Evolutionary conservation across 768 basidiomycete genomes (phyloP), one percentile per base, ranked within the genome.

Genomic region (Boletus fagicola): DNA sequence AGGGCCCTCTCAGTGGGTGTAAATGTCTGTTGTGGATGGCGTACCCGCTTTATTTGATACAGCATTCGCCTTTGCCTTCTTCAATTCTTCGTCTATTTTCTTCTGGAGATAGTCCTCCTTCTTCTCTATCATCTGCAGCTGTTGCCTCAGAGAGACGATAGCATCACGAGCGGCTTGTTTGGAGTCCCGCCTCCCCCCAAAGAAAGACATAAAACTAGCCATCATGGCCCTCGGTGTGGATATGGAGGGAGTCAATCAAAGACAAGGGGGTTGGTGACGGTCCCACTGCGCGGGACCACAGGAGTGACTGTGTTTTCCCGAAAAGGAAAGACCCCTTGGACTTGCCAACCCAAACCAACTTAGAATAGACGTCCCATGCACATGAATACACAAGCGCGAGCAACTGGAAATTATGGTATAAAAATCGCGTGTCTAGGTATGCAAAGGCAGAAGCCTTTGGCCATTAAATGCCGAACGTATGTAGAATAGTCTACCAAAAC

Each of bases 71-170:
- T 83, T 88, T 16, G 97, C 97, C 77, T 92, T 96, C 81, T 86
- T 87, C 66, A 85, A 63, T 68, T 98, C 96, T 62, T 97, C 94
- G 52, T 96, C 94, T 62, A 97, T 91, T 85, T 95, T 94, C 84
- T 91, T 94, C 81, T 90, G 88, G 60, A 98, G 77, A 74, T 92
- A 81, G 73, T 98, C 96, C 78, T 98, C 97, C 80, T 96, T 98
- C 92, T 98, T 99, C 84, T 98, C 94, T 64, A 98, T 86, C 87
- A 96, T 90, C 75, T 92, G 85, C 60, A 98, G 82, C 72, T 98
- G 94, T 76, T 96, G 89, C 68, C 96, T 85, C 64, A 99, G 80
- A 45, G 82, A 82, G 58, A 98, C 90, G 72, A 99, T 99, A 48
- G 97, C 92, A 71, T 97, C 92, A 61, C 93, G 83, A 45, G 96